Evolutionary conservation across 2,329 filamentous ascomycete species (phyloP).

Genomic region (Cladosporium colombiae): DNA sequence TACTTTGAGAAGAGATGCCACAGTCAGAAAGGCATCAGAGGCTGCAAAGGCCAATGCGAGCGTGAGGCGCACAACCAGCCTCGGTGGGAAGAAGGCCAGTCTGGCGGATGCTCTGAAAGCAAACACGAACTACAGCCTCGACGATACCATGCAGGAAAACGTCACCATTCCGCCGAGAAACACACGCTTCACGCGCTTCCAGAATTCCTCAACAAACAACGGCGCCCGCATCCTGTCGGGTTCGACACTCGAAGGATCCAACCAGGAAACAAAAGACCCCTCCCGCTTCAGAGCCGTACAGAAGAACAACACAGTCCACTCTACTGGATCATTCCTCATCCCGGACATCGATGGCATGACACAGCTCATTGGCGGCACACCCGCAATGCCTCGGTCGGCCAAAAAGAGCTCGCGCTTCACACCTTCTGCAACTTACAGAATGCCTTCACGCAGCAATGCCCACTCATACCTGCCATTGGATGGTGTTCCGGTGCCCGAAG

Average conservation of each 20-base stretch:
- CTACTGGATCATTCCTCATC: slow-evolving; percentile 55
- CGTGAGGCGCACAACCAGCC: slow-evolving; percentile 29
- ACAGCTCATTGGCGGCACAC: slow-evolving; percentile 61
- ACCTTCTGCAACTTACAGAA: slow-evolving; percentile 42
- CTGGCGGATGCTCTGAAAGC: slow-evolving; percentile 13
- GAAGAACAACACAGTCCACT: slow-evolving; percentile 11
- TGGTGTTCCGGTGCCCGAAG: slow-evolving; percentile 58
- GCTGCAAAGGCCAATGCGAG: slow-evolving; percentile 37
- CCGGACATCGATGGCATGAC: slow-evolving; percentile 63
- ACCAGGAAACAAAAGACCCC: slow-evolving; percentile 10
- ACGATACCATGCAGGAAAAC: slow-evolving; percentile 39
- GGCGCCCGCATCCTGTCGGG: slow-evolving; percentile 17
- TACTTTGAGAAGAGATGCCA: slow-evolving; percentile 48
- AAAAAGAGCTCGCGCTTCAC: slow-evolving; percentile 52
- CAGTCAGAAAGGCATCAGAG: slow-evolving; percentile 48
- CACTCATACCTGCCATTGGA: slow-evolving; percentile 52
- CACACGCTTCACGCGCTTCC: slow-evolving; percentile 54
- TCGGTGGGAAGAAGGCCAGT: slow-evolving; percentile 6
- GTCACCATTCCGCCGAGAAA: slow-evolving; percentile 40
- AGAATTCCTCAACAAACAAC: slow-evolving; percentile 17
- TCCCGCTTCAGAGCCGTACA: slow-evolving; percentile 22
- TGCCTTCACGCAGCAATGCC: slow-evolving; percentile 32
- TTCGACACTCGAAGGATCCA: slow-evolving; percentile 19
- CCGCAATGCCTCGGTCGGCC: slow-evolving; percentile 51
- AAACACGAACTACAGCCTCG: slow-evolving; percentile 25